Percentiles rank a stretch among this genome's conserved stretches.
These are phyloP conservation scores for Schwanniomyces sp. DNA, from an alignment of 805 yeast genomes.

Conservation along the genomic window DNA sequence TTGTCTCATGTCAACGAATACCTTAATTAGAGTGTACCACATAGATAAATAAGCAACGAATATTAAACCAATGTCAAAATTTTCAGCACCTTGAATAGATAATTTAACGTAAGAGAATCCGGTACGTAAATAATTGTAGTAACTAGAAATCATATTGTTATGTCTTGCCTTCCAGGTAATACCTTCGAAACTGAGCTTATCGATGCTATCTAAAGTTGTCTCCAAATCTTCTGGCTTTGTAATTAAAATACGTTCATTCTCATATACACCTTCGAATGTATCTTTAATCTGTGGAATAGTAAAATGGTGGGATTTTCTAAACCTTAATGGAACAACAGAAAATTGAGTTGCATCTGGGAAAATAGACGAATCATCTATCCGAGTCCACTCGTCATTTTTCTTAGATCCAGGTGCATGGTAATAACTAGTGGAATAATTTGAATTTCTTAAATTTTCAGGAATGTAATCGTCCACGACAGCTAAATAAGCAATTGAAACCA, in stretches of 20 bases:
- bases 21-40: slow-evolving; percentile 76
- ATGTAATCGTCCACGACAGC: slow-evolving; percentile 69
- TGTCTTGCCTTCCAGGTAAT: slow-evolving; percentile 63
- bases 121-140: slow-evolving; percentile 50
- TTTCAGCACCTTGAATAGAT: slow-evolving; percentile 70
- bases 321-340: slow-evolving; percentile 57
- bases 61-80: slow-evolving; percentile 79
- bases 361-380: slow-evolving; percentile 40
- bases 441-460: slow-evolving; percentile 38
- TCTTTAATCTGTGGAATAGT: slow-evolving; percentile 42
- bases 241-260: slow-evolving; percentile 44
- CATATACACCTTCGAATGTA: slow-evolving; percentile 38
- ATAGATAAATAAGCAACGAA: slow-evolving; percentile 81
- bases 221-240: slow-evolving; percentile 28
- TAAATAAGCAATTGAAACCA: slow-evolving; percentile 80
- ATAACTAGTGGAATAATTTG: slow-evolving; percentile 18
- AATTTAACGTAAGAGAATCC: slow-evolving; percentile 40
- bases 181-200: slow-evolving; percentile 37
- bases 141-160: slow-evolving; percentile 54
- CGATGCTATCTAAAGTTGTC: slow-evolving; percentile 19
- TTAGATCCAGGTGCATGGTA: slow-evolving; percentile 38
- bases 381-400: slow-evolving; percentile 47
- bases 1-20: slow-evolving; percentile 72
- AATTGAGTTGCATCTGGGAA: slow-evolving; percentile 46
- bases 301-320: slow-evolving; percentile 45